These are phyloP conservation scores for Aspergillus fructus DNA, from an alignment of 2,329 filamentous ascomycete species.

Conservation along the genomic window DNA sequence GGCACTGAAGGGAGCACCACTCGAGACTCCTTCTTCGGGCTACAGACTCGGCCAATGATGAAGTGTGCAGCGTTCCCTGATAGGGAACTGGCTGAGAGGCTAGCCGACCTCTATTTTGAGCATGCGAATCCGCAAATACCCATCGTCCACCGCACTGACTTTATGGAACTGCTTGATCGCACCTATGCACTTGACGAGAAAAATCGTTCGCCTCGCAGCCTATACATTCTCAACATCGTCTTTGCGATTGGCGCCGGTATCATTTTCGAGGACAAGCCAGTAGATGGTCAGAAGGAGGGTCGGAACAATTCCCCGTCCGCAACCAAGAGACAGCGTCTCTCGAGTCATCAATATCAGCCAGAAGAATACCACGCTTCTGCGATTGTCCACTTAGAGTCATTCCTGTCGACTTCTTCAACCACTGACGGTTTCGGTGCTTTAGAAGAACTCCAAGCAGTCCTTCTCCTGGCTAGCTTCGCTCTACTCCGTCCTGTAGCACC, in stretches of 20 bases:
- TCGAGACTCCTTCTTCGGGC: slow-evolving; percentile 95
- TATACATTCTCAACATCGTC: slow-evolving; percentile 96
- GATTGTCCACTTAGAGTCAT: slow-evolving; percentile 85
- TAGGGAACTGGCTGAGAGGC: slow-evolving; percentile 66
- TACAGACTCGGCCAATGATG: slow-evolving; percentile 87
- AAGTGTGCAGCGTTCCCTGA: slow-evolving; percentile 82
- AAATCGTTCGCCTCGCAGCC: slow-evolving; percentile 70
- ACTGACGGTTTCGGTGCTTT: slow-evolving; percentile 74
- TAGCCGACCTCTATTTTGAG: slow-evolving; percentile 87
- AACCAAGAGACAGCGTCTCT: slow-evolving; percentile 54
- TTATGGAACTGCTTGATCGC: slow-evolving; percentile 81
- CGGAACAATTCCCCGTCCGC: slow-evolving; percentile 27
- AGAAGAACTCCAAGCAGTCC: slow-evolving; percentile 89
- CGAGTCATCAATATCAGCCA: slow-evolving; percentile 68
- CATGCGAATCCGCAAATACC: slow-evolving; percentile 96
- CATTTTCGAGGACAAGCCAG: slow-evolving; percentile 63
- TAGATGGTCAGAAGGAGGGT: slow-evolving; percentile 23
- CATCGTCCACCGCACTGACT: slow-evolving; percentile 83
- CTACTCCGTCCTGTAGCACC: slow-evolving; percentile 87
- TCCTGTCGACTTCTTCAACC: slow-evolving; percentile 65
- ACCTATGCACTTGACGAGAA: slow-evolving; percentile 71
- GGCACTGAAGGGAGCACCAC: slow-evolving; percentile 71
- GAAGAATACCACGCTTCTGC: slow-evolving; percentile 97
- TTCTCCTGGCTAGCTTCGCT: slow-evolving; percentile 87
- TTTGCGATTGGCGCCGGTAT: slow-evolving; percentile 95